These are phyloP conservation scores for Apiotrichum domesticum DNA, from an alignment of 1,284 basidiomycete species.

Conservation along the genomic window DNA sequence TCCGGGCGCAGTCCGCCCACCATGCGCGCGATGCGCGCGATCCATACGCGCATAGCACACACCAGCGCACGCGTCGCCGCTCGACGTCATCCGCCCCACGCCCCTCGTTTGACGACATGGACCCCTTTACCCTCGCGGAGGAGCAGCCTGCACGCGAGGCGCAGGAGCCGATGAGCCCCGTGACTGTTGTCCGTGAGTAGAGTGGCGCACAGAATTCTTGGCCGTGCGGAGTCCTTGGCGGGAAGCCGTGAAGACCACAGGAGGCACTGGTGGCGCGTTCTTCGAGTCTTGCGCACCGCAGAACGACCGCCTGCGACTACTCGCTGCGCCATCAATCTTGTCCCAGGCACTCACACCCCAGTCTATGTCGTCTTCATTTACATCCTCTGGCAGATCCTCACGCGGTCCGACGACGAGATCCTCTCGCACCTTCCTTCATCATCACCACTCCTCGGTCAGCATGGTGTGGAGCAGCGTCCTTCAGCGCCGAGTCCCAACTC, in stretches of 20 bases:
- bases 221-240: no score
- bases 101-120: background rate
- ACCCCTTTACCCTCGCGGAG: constrained; percentile 1
- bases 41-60: background rate
- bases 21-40: background rate
- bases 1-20: background rate
- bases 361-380: constrained; percentile 42
- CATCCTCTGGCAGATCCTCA: constrained; percentile 41
- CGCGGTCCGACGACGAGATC: constrained; percentile 41
- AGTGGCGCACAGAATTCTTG: no score
- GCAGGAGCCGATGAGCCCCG: constrained; percentile 41
- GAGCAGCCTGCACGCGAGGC: background rate
- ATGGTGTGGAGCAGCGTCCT: constrained; percentile 1
- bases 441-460: constrained; percentile 16
- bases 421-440: constrained; percentile 28
- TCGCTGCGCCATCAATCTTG: background rate
- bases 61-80: no score
- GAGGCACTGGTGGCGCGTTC: no score
- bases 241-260: no score
- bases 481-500: constrained; percentile 1
- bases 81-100: no score
- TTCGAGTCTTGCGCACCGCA: no score
- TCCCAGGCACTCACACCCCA: constrained; percentile 7
- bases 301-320: background rate
- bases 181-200: constrained; percentile 38